phyloP scores from a whole-genome alignment of 2,329 filamentous ascomycete species.

The Arthrobotrys sphaeroides region DNA sequence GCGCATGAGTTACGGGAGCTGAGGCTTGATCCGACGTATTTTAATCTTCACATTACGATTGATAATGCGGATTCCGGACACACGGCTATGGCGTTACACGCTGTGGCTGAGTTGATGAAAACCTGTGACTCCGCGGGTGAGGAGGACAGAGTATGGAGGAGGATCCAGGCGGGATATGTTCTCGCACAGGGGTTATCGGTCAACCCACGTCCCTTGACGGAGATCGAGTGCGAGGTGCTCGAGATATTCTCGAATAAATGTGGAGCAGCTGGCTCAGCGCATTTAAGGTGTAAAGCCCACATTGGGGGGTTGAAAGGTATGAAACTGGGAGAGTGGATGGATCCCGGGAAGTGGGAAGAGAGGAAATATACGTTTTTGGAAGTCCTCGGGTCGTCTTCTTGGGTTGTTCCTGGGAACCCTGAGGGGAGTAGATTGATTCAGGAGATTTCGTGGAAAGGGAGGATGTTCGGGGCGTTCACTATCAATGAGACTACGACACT shows the following conservation, averaged over 20 bases:
- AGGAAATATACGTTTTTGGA: constrained; percentile 61
- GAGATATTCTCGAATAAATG: constrained; percentile 61
- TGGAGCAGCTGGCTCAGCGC: constrained; percentile 61
- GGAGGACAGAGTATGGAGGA: constrained; percentile 59
- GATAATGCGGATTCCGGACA: constrained; percentile 66
- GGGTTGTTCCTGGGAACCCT: constrained; percentile 63
- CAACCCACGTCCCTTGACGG: constrained; percentile 2
- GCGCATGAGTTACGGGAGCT: constrained; percentile 64
- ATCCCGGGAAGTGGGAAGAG: constrained; percentile 58
- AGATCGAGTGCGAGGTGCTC: neutral
- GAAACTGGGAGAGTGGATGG: constrained; percentile 63
- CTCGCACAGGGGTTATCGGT: constrained; percentile 58
- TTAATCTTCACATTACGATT: constrained; percentile 66
- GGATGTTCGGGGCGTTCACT: constrained; percentile 67
- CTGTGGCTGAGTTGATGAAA: constrained; percentile 62
- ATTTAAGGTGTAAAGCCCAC: constrained; percentile 61
- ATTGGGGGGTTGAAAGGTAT: constrained; percentile 60
- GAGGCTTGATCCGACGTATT: constrained; percentile 64
- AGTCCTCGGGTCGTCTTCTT: constrained; percentile 60
- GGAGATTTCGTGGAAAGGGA: constrained; percentile 64
- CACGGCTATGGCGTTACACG: constrained; percentile 63
- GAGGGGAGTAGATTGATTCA: constrained; percentile 62
- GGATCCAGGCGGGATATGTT: constrained; percentile 62
- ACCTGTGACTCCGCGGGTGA: constrained; percentile 53
- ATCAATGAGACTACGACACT: constrained; percentile 61